phyloP scores from a whole-genome alignment of 495 filamentous ascomycete genomes.

The Aspergillus wentii region DNA sequence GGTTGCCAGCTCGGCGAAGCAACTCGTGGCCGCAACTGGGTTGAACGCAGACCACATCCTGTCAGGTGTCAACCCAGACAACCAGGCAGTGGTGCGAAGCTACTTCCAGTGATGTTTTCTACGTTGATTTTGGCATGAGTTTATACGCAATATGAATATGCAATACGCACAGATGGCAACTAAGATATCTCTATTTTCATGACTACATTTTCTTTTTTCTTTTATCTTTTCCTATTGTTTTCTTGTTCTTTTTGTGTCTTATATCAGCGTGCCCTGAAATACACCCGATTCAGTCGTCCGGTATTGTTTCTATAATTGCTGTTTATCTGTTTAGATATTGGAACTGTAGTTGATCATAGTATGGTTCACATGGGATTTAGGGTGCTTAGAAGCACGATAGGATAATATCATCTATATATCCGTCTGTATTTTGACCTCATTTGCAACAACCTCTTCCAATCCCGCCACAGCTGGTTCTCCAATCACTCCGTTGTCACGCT shows the following conservation, averaged over 20 bases:
- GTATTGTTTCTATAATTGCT: slow-evolving; percentile 1
- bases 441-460: slow-evolving; percentile 40
- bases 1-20: slow-evolving; percentile 68
- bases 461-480: slow-evolving; percentile 40
- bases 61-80: slow-evolving; percentile 65
- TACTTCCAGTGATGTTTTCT: slow-evolving; percentile 53
- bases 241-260: neutral
- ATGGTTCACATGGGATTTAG: neutral
- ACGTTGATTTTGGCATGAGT: no score
- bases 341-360: neutral
- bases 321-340: neutral
- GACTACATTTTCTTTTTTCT: slow-evolving; percentile 2
- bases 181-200: neutral
- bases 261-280: neutral
- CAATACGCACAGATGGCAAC: neutral
- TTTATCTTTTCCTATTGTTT: slow-evolving; percentile 2
- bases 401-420: no score
- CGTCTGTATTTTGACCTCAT: no score
- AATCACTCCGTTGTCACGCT: slow-evolving; percentile 59
- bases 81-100: slow-evolving; percentile 67
- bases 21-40: slow-evolving; percentile 62
- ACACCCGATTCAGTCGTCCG: slow-evolving; percentile 2
- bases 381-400: no score
- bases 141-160: no score
- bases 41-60: slow-evolving; percentile 68